These are phyloP conservation scores for Dactylonectria estremocensis DNA, from an alignment of 2,329 filamentous ascomycete species.

Conservation along the genomic window DNA sequence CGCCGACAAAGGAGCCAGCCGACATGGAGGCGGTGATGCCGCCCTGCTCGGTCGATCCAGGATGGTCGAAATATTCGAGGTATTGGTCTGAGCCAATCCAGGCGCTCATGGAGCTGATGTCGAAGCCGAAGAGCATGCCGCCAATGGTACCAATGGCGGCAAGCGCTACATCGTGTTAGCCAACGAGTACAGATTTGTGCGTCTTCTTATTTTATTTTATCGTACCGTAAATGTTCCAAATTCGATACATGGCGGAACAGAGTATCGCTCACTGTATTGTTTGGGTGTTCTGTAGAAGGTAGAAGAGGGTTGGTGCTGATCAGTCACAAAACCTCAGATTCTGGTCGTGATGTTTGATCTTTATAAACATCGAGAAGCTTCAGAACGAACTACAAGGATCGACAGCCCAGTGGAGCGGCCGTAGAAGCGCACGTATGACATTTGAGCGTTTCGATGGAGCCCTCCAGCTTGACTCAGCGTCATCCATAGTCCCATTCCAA, in stretches of 20 bases:
- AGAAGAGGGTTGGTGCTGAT: slow-evolving; percentile 23
- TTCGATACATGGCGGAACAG: slow-evolving; percentile 51
- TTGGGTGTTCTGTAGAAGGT: slow-evolving; percentile 13
- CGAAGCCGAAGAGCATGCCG: slow-evolving; percentile 67
- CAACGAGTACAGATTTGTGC: background rate
- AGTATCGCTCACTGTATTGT: slow-evolving; percentile 9
- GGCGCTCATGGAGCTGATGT: slow-evolving; percentile 72
- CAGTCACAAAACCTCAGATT: slow-evolving; percentile 1
- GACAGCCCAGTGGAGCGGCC: slow-evolving; percentile 36
- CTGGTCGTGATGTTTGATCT: slow-evolving; percentile 10
- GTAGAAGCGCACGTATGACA: slow-evolving; percentile 49
- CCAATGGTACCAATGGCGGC: slow-evolving; percentile 59
- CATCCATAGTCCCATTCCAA: slow-evolving; percentile 35
- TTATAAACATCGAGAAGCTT: slow-evolving; percentile 39
- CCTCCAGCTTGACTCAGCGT: slow-evolving; percentile 33
- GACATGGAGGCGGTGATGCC: slow-evolving; percentile 66
- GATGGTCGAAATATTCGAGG: slow-evolving; percentile 66
- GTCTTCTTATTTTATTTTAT: background rate
- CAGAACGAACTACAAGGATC: slow-evolving; percentile 20
- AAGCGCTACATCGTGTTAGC: slow-evolving; percentile 49
- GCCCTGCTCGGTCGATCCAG: slow-evolving; percentile 61
- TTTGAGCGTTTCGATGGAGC: slow-evolving; percentile 37
- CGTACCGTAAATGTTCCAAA: slow-evolving; percentile 57
- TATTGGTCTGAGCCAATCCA: slow-evolving; percentile 68
- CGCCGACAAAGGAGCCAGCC: slow-evolving; percentile 64